A percentile compares a stretch with the other conserved stretches of the same genome.
These are phyloP conservation scores for Linaria vulgaris DNA, from an alignment of 257 asterid species.

Conservation along the genomic window DNA sequence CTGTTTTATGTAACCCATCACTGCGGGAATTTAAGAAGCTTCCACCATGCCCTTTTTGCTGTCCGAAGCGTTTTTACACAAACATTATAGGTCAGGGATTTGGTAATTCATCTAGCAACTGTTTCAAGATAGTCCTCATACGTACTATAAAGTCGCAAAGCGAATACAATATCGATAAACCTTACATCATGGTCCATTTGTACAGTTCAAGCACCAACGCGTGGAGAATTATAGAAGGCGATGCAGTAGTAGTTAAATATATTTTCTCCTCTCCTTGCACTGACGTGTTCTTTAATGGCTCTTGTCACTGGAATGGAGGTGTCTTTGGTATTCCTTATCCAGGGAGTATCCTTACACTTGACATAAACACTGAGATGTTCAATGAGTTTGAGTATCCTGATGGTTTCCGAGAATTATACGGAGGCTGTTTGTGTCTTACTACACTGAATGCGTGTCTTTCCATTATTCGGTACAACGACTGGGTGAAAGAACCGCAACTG, in stretches of 20 bases:
- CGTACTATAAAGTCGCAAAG: background rate
- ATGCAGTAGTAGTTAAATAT: fast-evolving
- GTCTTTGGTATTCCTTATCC: background rate
- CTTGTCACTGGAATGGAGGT: background rate
- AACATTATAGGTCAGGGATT: background rate
- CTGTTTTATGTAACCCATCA: constrained; percentile 12
- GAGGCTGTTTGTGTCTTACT: background rate
- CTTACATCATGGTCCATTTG: background rate
- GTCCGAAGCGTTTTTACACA: background rate
- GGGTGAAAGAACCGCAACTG: background rate
- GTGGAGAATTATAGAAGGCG: constrained; percentile 5
- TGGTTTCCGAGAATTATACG: no score
- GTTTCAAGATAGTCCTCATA: constrained; percentile 25
- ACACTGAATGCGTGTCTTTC: constrained; percentile 11
- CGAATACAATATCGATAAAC: background rate
- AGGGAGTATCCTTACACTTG: background rate
- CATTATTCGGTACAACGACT: background rate
- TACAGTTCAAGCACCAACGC: constrained; percentile 2
- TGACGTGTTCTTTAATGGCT: constrained; percentile 7
- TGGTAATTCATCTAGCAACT: background rate
- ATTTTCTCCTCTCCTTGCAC: background rate
- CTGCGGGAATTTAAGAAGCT: background rate
- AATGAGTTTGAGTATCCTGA: background rate
- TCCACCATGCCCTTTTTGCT: background rate
- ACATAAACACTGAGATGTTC: background rate